Conservation (phyloP, 495 filamentous ascomycete genomes). For the Penicillium fimorum region DNA sequence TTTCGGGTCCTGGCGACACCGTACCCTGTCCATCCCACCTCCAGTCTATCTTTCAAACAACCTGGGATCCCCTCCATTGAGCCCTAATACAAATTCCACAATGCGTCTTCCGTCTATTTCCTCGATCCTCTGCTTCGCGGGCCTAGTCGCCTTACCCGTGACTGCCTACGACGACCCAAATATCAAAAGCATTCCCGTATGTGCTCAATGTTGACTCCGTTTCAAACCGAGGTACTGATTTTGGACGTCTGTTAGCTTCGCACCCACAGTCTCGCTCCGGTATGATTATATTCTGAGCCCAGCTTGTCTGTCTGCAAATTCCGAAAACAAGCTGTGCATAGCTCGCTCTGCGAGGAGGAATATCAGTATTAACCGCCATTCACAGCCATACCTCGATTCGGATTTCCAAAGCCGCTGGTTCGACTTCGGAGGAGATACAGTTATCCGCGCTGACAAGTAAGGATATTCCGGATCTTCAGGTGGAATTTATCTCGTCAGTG, state of each 20-base stretch:
- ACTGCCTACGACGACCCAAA: slow-evolving; percentile 40
- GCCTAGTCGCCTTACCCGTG: slow-evolving; percentile 32
- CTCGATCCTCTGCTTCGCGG: slow-evolving; percentile 40
- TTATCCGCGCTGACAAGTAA: slow-evolving; percentile 90
- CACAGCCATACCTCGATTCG: slow-evolving; percentile 91
- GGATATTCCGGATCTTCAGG: neutral
- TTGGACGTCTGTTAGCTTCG: slow-evolving; percentile 54
- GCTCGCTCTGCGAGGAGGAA: neutral
- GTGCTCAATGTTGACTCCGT: slow-evolving; percentile 18
- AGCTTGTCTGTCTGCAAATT: slow-evolving; percentile 4
- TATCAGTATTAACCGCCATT: slow-evolving; percentile 27
- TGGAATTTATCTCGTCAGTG: slow-evolving; percentile 5
- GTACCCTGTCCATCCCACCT: slow-evolving; percentile 20
- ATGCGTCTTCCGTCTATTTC: slow-evolving; percentile 45
- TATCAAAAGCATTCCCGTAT: slow-evolving; percentile 58
- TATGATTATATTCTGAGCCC: slow-evolving; percentile 28
- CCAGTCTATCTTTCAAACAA: slow-evolving; percentile 28
- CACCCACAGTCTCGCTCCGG: slow-evolving; percentile 66
- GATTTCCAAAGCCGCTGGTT: slow-evolving; percentile 99
- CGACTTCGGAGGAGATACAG: slow-evolving; percentile 96
- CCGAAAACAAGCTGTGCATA: neutral
- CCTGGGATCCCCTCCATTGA: slow-evolving; percentile 20
- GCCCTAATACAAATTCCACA: slow-evolving; percentile 20
- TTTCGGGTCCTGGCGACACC: slow-evolving; percentile 35
- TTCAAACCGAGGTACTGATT: slow-evolving; percentile 23